These are phyloP conservation scores for Medicago ruthenica DNA, from an alignment of 306 rosid species.

Conservation along the genomic window DNA sequence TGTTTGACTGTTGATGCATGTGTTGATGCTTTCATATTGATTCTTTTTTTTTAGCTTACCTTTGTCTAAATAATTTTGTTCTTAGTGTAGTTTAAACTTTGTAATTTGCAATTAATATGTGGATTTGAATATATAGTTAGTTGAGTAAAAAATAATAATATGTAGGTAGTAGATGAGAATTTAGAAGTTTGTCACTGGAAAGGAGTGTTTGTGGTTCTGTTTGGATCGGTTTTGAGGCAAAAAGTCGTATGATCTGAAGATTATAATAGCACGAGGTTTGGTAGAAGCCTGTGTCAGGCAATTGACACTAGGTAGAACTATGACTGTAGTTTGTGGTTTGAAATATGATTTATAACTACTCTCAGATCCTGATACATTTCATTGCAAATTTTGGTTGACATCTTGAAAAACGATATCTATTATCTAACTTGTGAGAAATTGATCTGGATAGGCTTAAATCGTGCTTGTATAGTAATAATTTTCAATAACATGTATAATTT, in stretches of 20 bases:
- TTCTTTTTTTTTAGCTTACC: conserved; percentile 6
- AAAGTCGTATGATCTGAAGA: background rate
- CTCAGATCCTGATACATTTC: conserved; percentile 26
- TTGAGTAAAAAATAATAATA: background rate
- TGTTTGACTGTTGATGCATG: conserved; percentile 20
- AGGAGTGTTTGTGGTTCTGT: background rate
- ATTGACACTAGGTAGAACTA: conserved; percentile 23
- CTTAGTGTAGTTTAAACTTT: conserved; percentile 3
- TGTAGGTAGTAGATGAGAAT: background rate
- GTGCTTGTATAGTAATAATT: conserved; percentile 29
- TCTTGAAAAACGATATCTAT: background rate
- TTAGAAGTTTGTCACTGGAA: conserved; percentile 8
- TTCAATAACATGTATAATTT: conserved; percentile 33
- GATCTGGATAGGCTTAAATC: background rate
- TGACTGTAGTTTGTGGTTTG: conserved; percentile 11
- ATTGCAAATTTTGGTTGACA: conserved; percentile 7
- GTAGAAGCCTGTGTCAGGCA: background rate
- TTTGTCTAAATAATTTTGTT: conserved; percentile 21
- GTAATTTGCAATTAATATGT: background rate
- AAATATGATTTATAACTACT: background rate
- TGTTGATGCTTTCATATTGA: conserved; percentile 10
- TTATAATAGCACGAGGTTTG: background rate
- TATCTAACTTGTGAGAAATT: conserved; percentile 14
- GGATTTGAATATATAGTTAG: conserved; percentile 8
- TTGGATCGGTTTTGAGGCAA: background rate